Base-by-base conservation (phyloP, 768 basidiomycete genomes). In the Mycena floridula region DNA sequence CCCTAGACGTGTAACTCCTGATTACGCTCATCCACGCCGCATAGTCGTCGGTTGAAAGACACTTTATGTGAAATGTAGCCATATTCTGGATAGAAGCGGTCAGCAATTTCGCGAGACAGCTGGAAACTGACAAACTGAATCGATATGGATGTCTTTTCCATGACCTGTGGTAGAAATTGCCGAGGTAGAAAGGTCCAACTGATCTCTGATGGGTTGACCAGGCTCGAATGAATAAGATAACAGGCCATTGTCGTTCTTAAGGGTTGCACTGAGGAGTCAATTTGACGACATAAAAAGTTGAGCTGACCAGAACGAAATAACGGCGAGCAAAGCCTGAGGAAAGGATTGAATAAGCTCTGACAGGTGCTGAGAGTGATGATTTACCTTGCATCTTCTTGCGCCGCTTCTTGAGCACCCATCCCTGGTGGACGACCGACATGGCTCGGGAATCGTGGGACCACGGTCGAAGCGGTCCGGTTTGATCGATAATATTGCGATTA, bases 351-450 rank as follows among this genome's bases (percentile, higher is more conserved):
- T n/a, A n/a, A n/a, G n/a, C n/a, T n/a, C 41, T 40, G 2, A 41
- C 24, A 35, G 24, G 21, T 7, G 26, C 37, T 37, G 36, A 26
- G 30, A 28, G 44, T n/a, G n/a, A n/a, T n/a, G n/a, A 45, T 62
- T 40, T 53, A 82, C 89, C 89, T 69, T 91, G 89, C 84, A 90
- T 82, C 67, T 79, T 88, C 73, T 88, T 89, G 51, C 89, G 70
- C 53, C 89, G 71, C 65, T 92, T 92, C 69, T 91, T 91, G 49
- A 91, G 70, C 5, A 90, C 65, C 87, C 87, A 91, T 66, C 89
- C 89, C 54, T 86, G 73, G 41, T 65, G 71, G 4, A 85, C 50
- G 27, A 48, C 54, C 32, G 15, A 35, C 18, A 35, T 30, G 28
- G 9, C 9, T 30, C 28, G 16, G 28, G 28, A 30, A 30, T 9